Percentiles rank a stretch among this genome's conserved stretches.
phyloP scores from a whole-genome alignment of 306 rosid genomes.

The Prunus padus region DNA sequence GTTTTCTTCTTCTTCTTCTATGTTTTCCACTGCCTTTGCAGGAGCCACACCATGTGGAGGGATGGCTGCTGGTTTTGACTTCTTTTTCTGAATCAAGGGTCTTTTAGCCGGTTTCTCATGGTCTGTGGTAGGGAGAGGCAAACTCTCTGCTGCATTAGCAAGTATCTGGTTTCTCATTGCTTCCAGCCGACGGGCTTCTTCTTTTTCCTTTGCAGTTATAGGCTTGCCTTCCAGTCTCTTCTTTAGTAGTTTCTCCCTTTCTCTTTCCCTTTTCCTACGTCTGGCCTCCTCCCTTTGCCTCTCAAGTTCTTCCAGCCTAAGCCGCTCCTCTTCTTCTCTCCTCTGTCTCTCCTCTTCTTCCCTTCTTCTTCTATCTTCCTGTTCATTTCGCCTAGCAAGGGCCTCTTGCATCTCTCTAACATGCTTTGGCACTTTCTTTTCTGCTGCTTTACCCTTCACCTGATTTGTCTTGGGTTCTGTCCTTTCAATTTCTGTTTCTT shows the following conservation, averaged over 20 bases:
- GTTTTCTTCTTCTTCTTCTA: constrained; percentile 44
- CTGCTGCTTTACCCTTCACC: constrained; percentile 62
- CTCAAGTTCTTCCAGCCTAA: constrained; percentile 71
- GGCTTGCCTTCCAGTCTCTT: constrained; percentile 75
- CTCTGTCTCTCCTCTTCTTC: constrained; percentile 86
- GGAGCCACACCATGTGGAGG: constrained; percentile 54
- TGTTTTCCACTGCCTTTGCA: constrained; percentile 46
- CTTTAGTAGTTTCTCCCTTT: constrained; percentile 72
- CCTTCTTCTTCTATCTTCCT: constrained; percentile 68
- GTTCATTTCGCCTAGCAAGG: constrained; percentile 80
- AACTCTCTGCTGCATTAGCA: constrained; percentile 42
- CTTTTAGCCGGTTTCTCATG: constrained; percentile 55
- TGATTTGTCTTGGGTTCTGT: constrained; percentile 65
- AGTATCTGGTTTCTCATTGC: constrained; percentile 83
- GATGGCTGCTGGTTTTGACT: constrained; percentile 48
- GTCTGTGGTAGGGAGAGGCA: constrained; percentile 47
- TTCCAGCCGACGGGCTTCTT: constrained; percentile 69
- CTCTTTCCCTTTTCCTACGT: constrained; percentile 77
- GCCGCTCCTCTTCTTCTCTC: constrained; percentile 85
- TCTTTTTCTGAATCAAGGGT: constrained; percentile 77
- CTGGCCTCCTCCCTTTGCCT: constrained; percentile 81
- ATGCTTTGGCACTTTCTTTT: constrained; percentile 95
- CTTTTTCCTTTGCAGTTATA: constrained; percentile 74
- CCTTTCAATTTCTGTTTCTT: constrained; percentile 39
- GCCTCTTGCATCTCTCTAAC: constrained; percentile 99